A percentile compares a stretch with the other conserved stretches of the same genome.
phyloP scores from a whole-genome alignment of 2,329 filamentous ascomycete genomes.

The Colletotrichum tropicale region DNA sequence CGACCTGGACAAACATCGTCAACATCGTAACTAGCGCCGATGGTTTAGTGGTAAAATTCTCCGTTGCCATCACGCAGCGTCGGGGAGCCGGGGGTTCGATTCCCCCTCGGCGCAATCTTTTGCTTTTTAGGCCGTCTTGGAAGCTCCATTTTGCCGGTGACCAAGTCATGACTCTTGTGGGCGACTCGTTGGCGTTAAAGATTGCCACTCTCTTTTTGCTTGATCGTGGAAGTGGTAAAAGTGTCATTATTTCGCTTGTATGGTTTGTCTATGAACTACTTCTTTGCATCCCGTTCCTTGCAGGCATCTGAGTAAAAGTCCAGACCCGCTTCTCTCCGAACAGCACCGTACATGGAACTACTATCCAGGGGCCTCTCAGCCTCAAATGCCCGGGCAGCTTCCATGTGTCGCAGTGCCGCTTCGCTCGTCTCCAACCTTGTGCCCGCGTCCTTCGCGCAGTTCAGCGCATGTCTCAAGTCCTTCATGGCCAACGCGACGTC shows the following conservation, averaged over 20 bases:
- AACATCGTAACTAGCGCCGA: background rate
- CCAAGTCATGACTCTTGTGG: background rate
- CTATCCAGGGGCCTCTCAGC: background rate
- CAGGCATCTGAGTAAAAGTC: constrained; percentile 1
- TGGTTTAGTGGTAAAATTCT: constrained; percentile 20
- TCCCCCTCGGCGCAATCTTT: constrained; percentile 8
- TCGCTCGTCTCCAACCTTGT: background rate
- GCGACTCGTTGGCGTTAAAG: background rate
- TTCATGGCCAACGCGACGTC: constrained; percentile 5
- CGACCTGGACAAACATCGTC: background rate
- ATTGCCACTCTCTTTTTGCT: background rate
- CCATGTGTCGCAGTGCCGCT: background rate
- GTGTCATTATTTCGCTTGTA: background rate
- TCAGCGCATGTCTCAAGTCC: constrained; percentile 1
- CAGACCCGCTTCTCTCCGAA: background rate
- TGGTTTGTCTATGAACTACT: background rate
- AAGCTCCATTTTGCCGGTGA: background rate
- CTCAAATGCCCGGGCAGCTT: background rate
- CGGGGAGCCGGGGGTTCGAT: constrained; percentile 17
- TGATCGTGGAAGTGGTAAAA: background rate
- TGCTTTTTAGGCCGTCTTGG: background rate
- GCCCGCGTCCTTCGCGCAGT: background rate
- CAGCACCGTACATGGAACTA: background rate
- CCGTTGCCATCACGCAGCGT: constrained; percentile 10
- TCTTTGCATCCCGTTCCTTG: background rate